Conservation (phyloP, 306 rosid species). For the Nissolia schottii region DNA sequence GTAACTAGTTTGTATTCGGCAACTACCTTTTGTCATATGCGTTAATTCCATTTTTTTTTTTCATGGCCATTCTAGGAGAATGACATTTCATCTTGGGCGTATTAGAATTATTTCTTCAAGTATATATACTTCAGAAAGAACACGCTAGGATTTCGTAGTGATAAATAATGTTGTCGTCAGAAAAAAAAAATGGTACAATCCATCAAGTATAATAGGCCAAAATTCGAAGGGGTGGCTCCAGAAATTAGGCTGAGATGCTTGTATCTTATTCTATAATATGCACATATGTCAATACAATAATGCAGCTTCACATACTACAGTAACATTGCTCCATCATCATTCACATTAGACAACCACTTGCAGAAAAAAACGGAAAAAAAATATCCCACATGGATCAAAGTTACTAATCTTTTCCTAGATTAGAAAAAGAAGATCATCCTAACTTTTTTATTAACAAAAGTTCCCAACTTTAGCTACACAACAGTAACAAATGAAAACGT, state of each 20-base stretch:
- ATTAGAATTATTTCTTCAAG: not conserved
- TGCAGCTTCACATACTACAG: not conserved
- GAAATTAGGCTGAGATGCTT: slow-evolving; percentile 11
- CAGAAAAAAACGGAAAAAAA: not conserved
- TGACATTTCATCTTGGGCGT: not conserved
- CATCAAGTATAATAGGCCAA: not conserved
- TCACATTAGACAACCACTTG: slow-evolving; percentile 10
- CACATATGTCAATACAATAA: not conserved
- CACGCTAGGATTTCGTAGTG: not conserved
- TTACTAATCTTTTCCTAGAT: not conserved
- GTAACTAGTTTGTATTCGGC: not conserved
- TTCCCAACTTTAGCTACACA: not conserved
- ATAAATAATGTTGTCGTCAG: not conserved
- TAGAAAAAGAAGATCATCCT: not conserved
- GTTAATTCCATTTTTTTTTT: not conserved
- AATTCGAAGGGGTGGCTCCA: not conserved
- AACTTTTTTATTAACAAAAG: too few relatives aligned
- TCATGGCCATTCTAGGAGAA: not conserved
- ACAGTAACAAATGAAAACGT: not conserved
- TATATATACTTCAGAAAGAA: not conserved
- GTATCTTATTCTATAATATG: slow-evolving; percentile 13
- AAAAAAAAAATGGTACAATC: slow-evolving; percentile 4
- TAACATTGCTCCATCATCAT: not conserved
- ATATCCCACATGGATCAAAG: not conserved
- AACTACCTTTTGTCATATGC: not conserved